Evolutionary conservation across 768 basidiomycete species (phyloP).

Genomic region (Cytidiella melzeri): DNA sequence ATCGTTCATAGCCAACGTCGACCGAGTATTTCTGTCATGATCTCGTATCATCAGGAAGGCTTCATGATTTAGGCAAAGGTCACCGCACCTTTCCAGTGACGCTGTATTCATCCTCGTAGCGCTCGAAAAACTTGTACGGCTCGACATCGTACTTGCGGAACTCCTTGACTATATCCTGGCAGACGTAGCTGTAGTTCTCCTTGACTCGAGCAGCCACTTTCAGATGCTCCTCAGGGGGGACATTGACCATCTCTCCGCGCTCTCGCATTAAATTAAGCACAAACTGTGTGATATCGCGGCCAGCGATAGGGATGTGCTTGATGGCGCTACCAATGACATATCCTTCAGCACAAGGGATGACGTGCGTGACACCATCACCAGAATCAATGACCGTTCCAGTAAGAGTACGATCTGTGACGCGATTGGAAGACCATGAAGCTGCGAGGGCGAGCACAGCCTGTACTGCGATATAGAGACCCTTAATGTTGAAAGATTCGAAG

Average conservation of each 20-base stretch:
- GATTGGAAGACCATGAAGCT: constrained; percentile 92
- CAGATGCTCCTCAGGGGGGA: constrained; percentile 93
- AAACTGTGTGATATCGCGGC: constrained; percentile 94
- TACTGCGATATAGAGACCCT: constrained; percentile 96
- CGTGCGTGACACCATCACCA: constrained; percentile 98
- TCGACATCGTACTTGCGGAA: constrained; percentile 97
- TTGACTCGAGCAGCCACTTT: constrained; percentile 91
- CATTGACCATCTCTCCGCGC: constrained; percentile 83
- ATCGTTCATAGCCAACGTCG: constrained; percentile 97
- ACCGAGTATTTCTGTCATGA: constrained; percentile 73
- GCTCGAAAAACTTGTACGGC: constrained; percentile 90
- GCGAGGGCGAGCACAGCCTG: constrained; percentile 98
- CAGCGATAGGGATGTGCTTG: constrained; percentile 98
- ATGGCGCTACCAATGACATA: constrained; percentile 99
- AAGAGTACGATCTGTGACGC: constrained; percentile 82
- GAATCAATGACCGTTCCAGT: constrained; percentile 99
- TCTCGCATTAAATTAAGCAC: constrained; percentile 94
- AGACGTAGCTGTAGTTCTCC: constrained; percentile 97
- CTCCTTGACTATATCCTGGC: constrained; percentile 98
- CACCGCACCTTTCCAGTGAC: constrained; percentile 83
- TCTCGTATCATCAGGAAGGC: not conserved
- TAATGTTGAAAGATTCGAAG: constrained; percentile 99
- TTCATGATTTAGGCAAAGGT: not conserved
- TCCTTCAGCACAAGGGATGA: constrained; percentile 93
- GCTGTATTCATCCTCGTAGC: constrained; percentile 89